Conservation (phyloP, 2,329 filamentous ascomycete genomes). For the Neocucurbitaria cava region DNA sequence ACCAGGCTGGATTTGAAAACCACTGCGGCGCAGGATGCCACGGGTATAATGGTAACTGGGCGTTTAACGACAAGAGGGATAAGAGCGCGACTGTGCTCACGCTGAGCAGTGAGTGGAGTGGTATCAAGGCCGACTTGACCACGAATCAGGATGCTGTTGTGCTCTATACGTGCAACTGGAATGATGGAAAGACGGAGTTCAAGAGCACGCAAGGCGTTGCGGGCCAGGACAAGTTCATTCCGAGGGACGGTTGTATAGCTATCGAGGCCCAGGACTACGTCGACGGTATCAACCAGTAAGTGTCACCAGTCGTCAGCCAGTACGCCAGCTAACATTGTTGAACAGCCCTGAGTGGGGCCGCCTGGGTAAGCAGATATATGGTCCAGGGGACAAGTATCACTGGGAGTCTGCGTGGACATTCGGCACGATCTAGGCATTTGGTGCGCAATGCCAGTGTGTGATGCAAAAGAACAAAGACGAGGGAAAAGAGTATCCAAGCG, state of each 20-base stretch:
- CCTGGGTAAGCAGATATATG: constrained; percentile 38
- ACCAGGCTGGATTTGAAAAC: constrained; percentile 32
- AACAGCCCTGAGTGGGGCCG: constrained; percentile 45
- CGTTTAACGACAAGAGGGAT: constrained; percentile 34
- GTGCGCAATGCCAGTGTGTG: not conserved
- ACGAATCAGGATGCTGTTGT: constrained; percentile 44
- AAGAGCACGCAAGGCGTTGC: constrained; percentile 40
- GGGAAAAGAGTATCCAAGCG: not conserved
- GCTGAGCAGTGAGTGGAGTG: constrained; percentile 38
- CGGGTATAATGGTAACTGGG: constrained; percentile 44
- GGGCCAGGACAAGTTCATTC: constrained; percentile 41
- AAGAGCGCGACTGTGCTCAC: constrained; percentile 33
- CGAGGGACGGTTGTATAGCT: constrained; percentile 43
- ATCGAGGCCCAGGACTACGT: constrained; percentile 46
- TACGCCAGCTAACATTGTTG: constrained; percentile 23
- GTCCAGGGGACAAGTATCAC: constrained; percentile 42
- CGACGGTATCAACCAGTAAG: constrained; percentile 46
- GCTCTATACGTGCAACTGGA: constrained; percentile 46
- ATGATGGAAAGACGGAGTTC: constrained; percentile 44
- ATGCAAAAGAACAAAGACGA: not conserved
- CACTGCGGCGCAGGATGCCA: constrained; percentile 45
- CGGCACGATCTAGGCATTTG: constrained; percentile 28
- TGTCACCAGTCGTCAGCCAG: constrained; percentile 7
- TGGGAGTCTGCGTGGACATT: constrained; percentile 44
- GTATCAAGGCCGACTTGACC: constrained; percentile 41